These are phyloP conservation scores for Tripterygium wilfordii DNA, from an alignment of 177 flowering plant genomes.

Conservation along the genomic window DNA sequence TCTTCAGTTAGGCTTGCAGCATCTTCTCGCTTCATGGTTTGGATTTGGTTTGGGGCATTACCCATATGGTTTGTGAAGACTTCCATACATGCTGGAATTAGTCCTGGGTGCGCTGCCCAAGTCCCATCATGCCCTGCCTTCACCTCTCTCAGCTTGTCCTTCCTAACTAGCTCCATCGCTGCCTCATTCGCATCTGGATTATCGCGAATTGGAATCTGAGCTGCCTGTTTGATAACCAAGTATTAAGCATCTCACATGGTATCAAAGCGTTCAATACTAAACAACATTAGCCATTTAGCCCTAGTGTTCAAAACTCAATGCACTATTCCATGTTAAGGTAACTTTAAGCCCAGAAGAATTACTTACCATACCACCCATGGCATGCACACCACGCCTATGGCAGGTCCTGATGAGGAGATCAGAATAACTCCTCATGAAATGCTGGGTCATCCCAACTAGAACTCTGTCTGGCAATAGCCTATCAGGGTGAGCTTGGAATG, in stretches of 20 bases:
- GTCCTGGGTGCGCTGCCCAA: conserved; percentile 95
- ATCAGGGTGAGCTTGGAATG: conserved; percentile 82
- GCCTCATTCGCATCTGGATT: conserved; percentile 73
- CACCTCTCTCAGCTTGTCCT: conserved; percentile 85
- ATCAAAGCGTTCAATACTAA: too few relatives aligned
- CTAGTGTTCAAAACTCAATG: too few relatives aligned
- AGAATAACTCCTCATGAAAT: conserved; percentile 86
- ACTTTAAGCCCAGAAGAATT: conserved; percentile 1
- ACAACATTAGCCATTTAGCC: too few relatives aligned
- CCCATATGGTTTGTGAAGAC: conserved; percentile 63
- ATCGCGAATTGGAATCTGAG: conserved; percentile 88
- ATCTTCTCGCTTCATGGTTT: conserved; percentile 50
- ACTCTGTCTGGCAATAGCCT: conserved; percentile 82
- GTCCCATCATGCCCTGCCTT: conserved; percentile 93
- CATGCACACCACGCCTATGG: conserved; percentile 87
- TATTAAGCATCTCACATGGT: neutral
- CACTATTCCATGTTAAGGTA: too few relatives aligned
- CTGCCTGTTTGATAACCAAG: conserved; percentile 54
- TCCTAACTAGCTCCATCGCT: conserved; percentile 71
- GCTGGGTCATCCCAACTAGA: conserved; percentile 84
- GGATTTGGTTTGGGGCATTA: conserved; percentile 58
- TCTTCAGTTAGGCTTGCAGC: conserved; percentile 56
- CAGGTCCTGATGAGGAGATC: conserved; percentile 88
- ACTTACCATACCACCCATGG: conserved; percentile 97
- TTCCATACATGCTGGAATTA: conserved; percentile 68